Base-by-base conservation (phyloP, 2,329 filamentous ascomycete genomes). In the Penicillium oxalicum region DNA sequence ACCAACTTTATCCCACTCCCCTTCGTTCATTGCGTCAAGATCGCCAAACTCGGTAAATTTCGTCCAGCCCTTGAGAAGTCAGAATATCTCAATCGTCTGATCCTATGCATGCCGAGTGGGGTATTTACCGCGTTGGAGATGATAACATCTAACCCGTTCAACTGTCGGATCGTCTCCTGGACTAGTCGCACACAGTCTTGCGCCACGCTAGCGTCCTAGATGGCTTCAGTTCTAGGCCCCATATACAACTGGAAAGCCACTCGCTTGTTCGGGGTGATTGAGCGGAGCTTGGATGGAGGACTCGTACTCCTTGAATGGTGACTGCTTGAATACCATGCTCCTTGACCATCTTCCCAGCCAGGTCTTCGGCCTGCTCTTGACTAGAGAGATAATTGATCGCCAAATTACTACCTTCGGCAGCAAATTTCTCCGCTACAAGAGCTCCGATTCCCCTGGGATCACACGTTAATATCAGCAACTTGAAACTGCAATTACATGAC, bases 41-140 rank as follows among this genome's bases (percentile, higher is more conserved):
- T 84, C 78, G 13, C 64, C 70, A 61, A 82, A 84, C 2, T 71
- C 69, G 26, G 75, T 71, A 54, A 84, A 78, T 52, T 77, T 78
- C 0, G 82, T 84, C 77, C 79, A 85, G 25, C 81, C 82, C 77
- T 49, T 9, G 12, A 24, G 9, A 18, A 28, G 35, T 18, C 18
- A 18, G 26, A 26, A 27, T 24, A 42, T 26, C 4, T 25, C n/a
- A 28, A 26, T 38, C 9, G 37, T 5, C 28, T n/a, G 44, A 5
- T 3, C 9, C 11, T 25, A 7, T 12, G 24, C 5, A 26, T 2
- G 9, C 40, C 74, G 40, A 44, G 27, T 28, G 8, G n/a, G 24
- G 24, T 3, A 44, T 41, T 28, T 60, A 82, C 79, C 13, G 85
- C 86, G 66, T 93, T 93, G 2, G 84, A 86, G 59, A 91, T 80